Conservation (phyloP, 1,139 yeast genomes). For the Nadsonia starkeyi-henricii region DNA sequence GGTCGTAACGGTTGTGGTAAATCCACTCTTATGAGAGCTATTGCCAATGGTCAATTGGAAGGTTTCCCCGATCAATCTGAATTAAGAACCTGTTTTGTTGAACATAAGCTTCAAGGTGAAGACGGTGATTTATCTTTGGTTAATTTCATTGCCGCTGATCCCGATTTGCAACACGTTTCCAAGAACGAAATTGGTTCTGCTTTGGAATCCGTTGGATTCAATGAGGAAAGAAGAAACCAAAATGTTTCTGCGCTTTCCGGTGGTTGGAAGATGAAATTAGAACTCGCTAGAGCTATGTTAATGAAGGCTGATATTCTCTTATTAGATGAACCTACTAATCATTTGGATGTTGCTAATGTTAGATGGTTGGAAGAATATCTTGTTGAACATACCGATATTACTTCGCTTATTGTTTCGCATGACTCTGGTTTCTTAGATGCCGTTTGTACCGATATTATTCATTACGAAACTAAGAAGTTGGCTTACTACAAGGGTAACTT, state of each 20-base stretch:
- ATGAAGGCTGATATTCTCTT: slow-evolving; percentile 92
- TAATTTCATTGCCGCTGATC: slow-evolving; percentile 79
- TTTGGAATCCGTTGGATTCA: slow-evolving; percentile 74
- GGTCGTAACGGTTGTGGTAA: slow-evolving; percentile 99
- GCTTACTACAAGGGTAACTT: slow-evolving; percentile 94
- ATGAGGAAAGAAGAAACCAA: slow-evolving; percentile 77
- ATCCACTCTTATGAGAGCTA: slow-evolving; percentile 93
- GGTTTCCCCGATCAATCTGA: slow-evolving; percentile 91
- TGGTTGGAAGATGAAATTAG: slow-evolving; percentile 99
- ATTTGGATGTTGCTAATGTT: slow-evolving; percentile 87
- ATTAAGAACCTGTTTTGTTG: slow-evolving; percentile 89
- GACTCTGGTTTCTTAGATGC: slow-evolving; percentile 93
- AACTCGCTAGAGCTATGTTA: slow-evolving; percentile 94
- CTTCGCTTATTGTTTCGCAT: slow-evolving; percentile 92
- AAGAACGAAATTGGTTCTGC: slow-evolving; percentile 63
- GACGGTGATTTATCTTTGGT: slow-evolving; percentile 88
- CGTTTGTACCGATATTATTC: slow-evolving; percentile 93
- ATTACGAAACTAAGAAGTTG: slow-evolving; percentile 88
- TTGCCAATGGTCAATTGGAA: slow-evolving; percentile 92
- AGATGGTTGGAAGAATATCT: slow-evolving; percentile 88
- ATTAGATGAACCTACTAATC: slow-evolving; percentile 97
- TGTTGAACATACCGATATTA: slow-evolving; percentile 66
- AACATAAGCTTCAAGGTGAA: slow-evolving; percentile 90
- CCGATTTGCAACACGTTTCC: slow-evolving; percentile 52
- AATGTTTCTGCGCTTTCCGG: slow-evolving; percentile 92